Conservation (phyloP, 305 asterid genomes). For the Solanum hybrid region DNA sequence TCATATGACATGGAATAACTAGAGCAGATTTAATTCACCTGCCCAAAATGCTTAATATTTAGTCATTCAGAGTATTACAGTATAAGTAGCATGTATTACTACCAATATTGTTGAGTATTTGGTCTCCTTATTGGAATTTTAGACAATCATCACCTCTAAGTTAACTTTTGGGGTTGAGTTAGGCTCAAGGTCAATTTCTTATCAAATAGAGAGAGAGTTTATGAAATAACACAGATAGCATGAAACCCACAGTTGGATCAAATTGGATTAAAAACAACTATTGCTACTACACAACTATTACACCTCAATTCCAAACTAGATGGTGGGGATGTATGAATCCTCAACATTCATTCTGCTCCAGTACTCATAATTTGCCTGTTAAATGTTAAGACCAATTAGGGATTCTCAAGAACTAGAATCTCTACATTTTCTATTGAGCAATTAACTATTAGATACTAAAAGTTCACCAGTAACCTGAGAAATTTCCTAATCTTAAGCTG, state of each 20-base stretch:
- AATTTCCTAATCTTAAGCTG: not conserved
- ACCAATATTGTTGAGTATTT: not conserved
- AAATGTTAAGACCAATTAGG: not conserved
- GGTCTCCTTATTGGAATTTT: not conserved
- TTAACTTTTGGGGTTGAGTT: not conserved
- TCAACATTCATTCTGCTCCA: not conserved
- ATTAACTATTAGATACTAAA: not conserved
- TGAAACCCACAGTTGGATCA: not conserved
- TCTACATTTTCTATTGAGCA: not conserved
- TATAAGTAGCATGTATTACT: not conserved
- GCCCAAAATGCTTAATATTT: not conserved
- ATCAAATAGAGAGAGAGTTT: not conserved
- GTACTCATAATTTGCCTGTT: not conserved
- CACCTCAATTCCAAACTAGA: not conserved
- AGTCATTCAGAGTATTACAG: not conserved
- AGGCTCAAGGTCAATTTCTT: not conserved
- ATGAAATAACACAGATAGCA: not conserved
- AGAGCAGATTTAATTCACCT: not conserved
- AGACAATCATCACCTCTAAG: not conserved
- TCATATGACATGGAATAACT: not conserved
- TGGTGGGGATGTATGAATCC: not conserved
- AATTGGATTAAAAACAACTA: not conserved
- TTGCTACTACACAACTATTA: not conserved
- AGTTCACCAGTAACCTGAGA: not conserved
- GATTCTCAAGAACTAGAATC: not conserved